A percentile compares a stretch with the other conserved stretches of the same genome.
phyloP scores from a whole-genome alignment of 805 yeast species.

The Pichia cabralensis region DNA sequence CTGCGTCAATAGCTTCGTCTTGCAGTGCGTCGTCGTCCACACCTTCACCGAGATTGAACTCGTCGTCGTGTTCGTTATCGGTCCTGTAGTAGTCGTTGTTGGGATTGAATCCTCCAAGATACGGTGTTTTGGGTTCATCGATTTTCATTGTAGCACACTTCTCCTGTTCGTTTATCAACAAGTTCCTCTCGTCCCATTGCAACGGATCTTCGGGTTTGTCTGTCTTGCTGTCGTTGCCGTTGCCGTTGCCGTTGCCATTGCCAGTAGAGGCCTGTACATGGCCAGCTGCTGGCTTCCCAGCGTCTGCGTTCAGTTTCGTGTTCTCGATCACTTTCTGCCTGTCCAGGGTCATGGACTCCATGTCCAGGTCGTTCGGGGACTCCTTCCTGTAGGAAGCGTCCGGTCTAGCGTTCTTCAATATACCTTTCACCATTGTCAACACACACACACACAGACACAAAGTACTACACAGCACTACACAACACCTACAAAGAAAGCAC shows the following conservation, averaged over 20 bases:
- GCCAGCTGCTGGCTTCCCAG: not conserved
- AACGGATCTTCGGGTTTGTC: slow-evolving; percentile 28
- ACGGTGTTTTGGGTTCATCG: slow-evolving; percentile 94
- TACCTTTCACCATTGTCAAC: slow-evolving; percentile 26
- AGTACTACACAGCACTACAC: too few relatives aligned
- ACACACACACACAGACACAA: too few relatives aligned
- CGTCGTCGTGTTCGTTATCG: slow-evolving; percentile 44
- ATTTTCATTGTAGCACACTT: slow-evolving; percentile 68
- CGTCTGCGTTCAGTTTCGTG: slow-evolving; percentile 2
- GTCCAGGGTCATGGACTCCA: slow-evolving; percentile 18
- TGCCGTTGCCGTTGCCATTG: not conserved
- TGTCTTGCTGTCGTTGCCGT: too few relatives aligned
- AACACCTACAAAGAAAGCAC: too few relatives aligned
- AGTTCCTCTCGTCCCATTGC: slow-evolving; percentile 79
- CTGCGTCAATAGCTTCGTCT: not conserved
- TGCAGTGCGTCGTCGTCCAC: slow-evolving; percentile 1
- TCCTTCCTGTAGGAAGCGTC: slow-evolving; percentile 17
- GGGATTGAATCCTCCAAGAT: slow-evolving; percentile 81
- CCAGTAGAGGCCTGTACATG: too few relatives aligned
- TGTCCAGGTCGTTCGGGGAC: slow-evolving; percentile 11
- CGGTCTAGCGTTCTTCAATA: slow-evolving; percentile 23
- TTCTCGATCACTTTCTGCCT: slow-evolving; percentile 70
- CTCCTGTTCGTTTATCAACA: slow-evolving; percentile 65
- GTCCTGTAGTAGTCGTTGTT: slow-evolving; percentile 67
- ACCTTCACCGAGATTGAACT: slow-evolving; percentile 2